Conservation (phyloP, 768 basidiomycete species). For the Infundibulicybe gibba region DNA sequence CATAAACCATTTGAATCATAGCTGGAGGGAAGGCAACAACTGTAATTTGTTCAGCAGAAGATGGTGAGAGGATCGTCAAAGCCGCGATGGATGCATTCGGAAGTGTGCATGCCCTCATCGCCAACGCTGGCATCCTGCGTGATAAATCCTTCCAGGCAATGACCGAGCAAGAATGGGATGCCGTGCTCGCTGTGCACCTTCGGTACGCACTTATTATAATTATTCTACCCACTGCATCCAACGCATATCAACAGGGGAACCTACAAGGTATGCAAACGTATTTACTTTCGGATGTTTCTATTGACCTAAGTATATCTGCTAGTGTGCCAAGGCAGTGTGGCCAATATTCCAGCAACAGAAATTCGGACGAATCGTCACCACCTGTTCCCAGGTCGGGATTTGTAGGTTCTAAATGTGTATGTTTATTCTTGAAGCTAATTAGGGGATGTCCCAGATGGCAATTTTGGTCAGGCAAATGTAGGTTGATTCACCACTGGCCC, state of each 20-base stretch:
- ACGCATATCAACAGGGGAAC: conserved; percentile 54
- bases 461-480: conserved; percentile 93
- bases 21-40: conserved; percentile 88
- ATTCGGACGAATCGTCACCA: conserved; percentile 93
- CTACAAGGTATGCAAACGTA: conserved; percentile 60
- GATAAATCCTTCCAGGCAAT: conserved; percentile 92
- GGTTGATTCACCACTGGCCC: conserved; percentile 11
- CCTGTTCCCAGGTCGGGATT: conserved; percentile 89
- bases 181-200: conserved; percentile 85
- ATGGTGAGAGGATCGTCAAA: conserved; percentile 88
- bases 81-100: conserved; percentile 85
- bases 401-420: conserved; percentile 47
- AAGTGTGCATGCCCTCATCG: conserved; percentile 80
- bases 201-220: conserved; percentile 31
- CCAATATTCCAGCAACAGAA: conserved; percentile 95
- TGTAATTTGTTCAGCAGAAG: conserved; percentile 85
- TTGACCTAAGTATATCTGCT: not conserved
- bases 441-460: conserved; percentile 59
- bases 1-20: conserved; percentile 20
- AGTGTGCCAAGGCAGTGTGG: conserved; percentile 96
- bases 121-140: conserved; percentile 91
- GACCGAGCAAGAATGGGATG: conserved; percentile 93
- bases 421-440: conserved; percentile 1
- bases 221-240: conserved; percentile 2
- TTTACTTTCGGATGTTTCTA: not conserved